phyloP scores from a whole-genome alignment of 768 basidiomycete species.

The Mycena metata region DNA sequence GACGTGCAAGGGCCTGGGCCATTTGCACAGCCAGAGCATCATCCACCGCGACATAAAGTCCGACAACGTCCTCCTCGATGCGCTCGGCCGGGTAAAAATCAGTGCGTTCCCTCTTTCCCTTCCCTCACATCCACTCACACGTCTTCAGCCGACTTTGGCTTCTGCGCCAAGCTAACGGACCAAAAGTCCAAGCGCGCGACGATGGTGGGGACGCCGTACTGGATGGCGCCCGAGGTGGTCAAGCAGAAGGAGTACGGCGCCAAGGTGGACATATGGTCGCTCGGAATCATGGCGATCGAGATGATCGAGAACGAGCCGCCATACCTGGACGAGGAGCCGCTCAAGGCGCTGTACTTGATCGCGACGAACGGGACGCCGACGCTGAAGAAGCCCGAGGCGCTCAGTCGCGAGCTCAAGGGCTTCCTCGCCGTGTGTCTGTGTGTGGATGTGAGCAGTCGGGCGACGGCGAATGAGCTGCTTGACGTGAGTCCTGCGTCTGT shows the following conservation, averaged over 20 bases:
- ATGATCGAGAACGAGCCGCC: constrained; percentile 99
- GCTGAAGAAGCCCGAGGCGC: constrained; percentile 92
- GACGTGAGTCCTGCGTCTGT: constrained; percentile 83
- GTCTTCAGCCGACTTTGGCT: constrained; percentile 90
- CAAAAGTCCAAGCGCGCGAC: constrained; percentile 97
- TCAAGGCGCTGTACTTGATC: constrained; percentile 94
- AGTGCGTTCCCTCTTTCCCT: constrained; percentile 69
- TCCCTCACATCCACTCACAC: constrained; percentile 9
- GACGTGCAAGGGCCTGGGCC: constrained; percentile 96
- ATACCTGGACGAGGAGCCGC: constrained; percentile 94
- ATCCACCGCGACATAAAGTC: constrained; percentile 99
- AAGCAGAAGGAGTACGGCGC: constrained; percentile 98
- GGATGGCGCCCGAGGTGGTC: constrained; percentile 99
- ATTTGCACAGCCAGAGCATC: constrained; percentile 93
- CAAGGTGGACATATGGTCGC: constrained; percentile 97
- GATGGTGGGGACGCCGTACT: constrained; percentile 99
- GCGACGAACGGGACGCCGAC: constrained; percentile 99
- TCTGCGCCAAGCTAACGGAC: constrained; percentile 95
- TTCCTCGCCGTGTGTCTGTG: constrained; percentile 99
- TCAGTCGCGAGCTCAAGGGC: constrained; percentile 93
- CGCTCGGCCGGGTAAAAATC: constrained; percentile 95
- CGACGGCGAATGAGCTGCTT: constrained; percentile 88
- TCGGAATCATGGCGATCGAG: constrained; percentile 99
- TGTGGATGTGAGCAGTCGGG: constrained; percentile 94
- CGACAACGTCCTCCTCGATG: constrained; percentile 94